phyloP scores from a whole-genome alignment of 257 asterid species.

The Solanum rostratum region DNA sequence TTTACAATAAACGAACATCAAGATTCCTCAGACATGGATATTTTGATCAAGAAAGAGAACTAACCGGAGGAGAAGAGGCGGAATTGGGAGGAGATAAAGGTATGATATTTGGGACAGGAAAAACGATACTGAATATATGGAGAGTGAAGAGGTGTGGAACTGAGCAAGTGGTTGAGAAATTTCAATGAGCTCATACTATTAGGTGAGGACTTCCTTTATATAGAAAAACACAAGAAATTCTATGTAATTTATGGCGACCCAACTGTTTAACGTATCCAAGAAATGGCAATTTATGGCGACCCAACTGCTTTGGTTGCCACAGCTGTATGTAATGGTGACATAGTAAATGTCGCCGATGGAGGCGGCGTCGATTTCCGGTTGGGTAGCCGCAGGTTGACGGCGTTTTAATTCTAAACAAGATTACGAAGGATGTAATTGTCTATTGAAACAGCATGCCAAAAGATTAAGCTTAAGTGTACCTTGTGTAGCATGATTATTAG shows the following conservation, averaged over 20 bases:
- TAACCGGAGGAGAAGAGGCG: constrained; percentile 45
- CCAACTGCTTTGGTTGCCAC: no score
- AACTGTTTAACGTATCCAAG: background rate
- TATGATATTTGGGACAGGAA: constrained; percentile 1
- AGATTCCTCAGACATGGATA: background rate
- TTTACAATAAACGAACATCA: background rate
- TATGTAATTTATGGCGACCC: background rate
- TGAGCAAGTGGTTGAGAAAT: constrained; percentile 19
- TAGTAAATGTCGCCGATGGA: background rate
- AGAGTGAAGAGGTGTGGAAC: background rate
- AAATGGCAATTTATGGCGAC: background rate
- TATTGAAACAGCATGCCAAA: background rate
- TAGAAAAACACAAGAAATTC: background rate
- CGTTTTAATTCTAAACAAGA: background rate
- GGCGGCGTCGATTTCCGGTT: background rate
- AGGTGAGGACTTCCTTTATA: constrained; percentile 23
- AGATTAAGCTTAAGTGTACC: no score
- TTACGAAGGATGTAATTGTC: background rate
- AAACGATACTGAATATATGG: background rate
- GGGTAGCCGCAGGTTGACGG: background rate
- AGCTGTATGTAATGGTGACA: background rate
- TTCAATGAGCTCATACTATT: constrained; percentile 40
- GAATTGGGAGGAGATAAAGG: constrained; percentile 9
- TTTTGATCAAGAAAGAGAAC: background rate
- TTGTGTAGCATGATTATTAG: no score